These are phyloP conservation scores for Pseudocercospora fijiensis DNA, from an alignment of 2,329 filamentous ascomycete genomes.

Conservation along the genomic window DNA sequence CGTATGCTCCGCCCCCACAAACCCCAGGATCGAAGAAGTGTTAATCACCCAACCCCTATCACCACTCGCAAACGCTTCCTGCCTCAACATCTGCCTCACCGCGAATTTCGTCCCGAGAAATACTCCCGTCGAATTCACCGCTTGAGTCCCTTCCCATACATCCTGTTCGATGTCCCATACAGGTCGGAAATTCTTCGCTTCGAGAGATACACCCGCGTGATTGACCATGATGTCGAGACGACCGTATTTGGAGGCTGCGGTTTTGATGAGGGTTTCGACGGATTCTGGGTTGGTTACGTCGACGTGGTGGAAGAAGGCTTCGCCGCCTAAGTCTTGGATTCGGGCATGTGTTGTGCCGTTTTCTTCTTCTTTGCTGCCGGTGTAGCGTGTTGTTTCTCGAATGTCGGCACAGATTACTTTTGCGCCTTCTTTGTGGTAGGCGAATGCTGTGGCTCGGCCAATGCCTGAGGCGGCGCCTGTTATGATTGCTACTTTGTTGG, in stretches of 20 bases:
- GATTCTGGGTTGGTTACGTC: slow-evolving; percentile 35
- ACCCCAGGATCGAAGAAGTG: slow-evolving; percentile 47
- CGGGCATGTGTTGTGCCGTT: slow-evolving; percentile 37
- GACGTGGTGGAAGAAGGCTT: slow-evolving; percentile 40
- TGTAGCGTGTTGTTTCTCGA: slow-evolving; percentile 23
- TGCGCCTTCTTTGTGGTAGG: slow-evolving; percentile 31
- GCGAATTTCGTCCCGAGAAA: slow-evolving; percentile 51
- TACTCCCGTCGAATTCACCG: slow-evolving; percentile 43
- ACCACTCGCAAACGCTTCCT: slow-evolving; percentile 43
- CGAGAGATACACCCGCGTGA: slow-evolving; percentile 19
- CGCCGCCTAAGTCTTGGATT: slow-evolving; percentile 34
- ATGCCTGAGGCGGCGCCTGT: slow-evolving; percentile 36
- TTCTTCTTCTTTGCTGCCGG: slow-evolving; percentile 25
- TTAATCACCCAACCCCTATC: slow-evolving; percentile 55
- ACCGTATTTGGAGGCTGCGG: slow-evolving; percentile 26
- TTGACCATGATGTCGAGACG: slow-evolving; percentile 27
- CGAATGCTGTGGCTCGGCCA: slow-evolving; percentile 31
- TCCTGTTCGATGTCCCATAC: slow-evolving; percentile 24
- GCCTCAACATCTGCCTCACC: slow-evolving; percentile 51
- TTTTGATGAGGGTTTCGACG: slow-evolving; percentile 28
- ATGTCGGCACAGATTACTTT: slow-evolving; percentile 35
- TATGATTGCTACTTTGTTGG: slow-evolving; percentile 33
- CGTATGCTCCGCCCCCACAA: slow-evolving; percentile 44
- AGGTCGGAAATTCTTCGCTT: slow-evolving; percentile 23
- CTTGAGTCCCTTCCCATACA: slow-evolving; percentile 32